These are phyloP conservation scores for Chlamydomonas sphaeroides DNA, from an alignment of 139 green algal genomes.

Conservation along the genomic window DNA sequence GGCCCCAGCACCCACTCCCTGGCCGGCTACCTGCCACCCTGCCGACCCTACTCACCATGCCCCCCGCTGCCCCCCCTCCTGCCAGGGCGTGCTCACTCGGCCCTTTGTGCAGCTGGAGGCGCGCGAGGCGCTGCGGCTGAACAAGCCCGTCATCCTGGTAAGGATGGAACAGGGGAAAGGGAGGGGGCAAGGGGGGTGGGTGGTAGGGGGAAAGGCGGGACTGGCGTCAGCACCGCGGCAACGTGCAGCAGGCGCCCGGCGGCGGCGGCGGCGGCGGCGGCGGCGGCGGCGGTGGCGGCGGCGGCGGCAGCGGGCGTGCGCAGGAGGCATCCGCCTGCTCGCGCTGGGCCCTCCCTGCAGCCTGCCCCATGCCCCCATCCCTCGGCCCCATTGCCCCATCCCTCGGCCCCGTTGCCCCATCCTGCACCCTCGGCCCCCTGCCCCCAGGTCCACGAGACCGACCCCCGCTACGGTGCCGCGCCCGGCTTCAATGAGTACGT, in stretches of 20 bases:
- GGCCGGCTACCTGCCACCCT: too few relatives aligned
- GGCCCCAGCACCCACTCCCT: too few relatives aligned
- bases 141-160: conserved; percentile 36
- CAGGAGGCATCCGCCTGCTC: background rate
- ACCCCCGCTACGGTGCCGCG: conserved; percentile 32
- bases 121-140: conserved; percentile 25
- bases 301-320: too few relatives aligned
- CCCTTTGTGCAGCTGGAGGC: conserved; percentile 37
- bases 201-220: too few relatives aligned
- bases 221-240: too few relatives aligned
- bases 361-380: too few relatives aligned
- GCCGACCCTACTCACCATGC: background rate
- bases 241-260: too few relatives aligned
- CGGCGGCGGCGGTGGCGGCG: too few relatives aligned
- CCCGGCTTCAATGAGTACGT: conserved; percentile 30
- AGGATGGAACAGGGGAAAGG: background rate
- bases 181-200: background rate
- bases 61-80: background rate
- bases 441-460: conserved; percentile 38
- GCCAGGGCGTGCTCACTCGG: conserved; percentile 24
- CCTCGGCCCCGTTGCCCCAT: too few relatives aligned
- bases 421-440: background rate
- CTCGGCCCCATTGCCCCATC: too few relatives aligned
- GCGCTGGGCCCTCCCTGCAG: background rate
- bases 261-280: too few relatives aligned